Evolutionary conservation across 345 rosid species (phyloP).

Genomic region (Syzygium aqueum): DNA sequence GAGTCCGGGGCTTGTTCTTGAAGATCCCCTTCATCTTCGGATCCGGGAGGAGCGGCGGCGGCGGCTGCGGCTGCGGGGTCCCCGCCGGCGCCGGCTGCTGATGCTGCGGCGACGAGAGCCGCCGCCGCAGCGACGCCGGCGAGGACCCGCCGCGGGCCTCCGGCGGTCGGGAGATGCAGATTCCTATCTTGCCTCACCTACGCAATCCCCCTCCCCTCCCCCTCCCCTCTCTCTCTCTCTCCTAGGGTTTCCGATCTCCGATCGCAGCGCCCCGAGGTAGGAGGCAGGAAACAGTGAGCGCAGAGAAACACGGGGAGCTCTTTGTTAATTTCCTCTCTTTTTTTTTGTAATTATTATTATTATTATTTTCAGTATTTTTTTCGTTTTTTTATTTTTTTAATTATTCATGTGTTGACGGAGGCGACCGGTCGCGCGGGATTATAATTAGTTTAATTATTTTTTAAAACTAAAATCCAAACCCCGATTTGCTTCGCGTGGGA

Average conservation of each 20-base stretch:
- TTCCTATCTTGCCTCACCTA: not conserved
- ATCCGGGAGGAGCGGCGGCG: not conserved
- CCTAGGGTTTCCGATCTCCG: not conserved
- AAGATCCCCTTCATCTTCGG: constrained; percentile 74
- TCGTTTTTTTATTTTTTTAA: not conserved
- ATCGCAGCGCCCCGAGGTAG: not conserved
- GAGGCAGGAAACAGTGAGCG: not conserved
- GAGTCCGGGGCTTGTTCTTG: constrained; percentile 88
- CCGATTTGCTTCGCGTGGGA: not conserved
- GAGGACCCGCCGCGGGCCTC: constrained; percentile 2
- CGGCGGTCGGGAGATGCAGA: constrained; percentile 2
- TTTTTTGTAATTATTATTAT: not conserved
- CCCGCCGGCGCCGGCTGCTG: not conserved
- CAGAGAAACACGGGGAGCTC: not conserved
- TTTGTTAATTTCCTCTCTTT: not conserved
- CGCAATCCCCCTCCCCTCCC: not conserved
- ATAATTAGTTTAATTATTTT: not conserved
- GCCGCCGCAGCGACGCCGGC: constrained; percentile 1
- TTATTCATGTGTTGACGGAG: not conserved
- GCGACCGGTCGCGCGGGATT: not conserved
- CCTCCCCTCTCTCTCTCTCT: not conserved
- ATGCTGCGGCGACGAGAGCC: not conserved
- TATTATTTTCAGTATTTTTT: not conserved
- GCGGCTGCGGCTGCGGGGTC: not conserved
- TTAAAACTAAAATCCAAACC: not conserved